Conservation (phyloP, 2,329 filamentous ascomycete genomes). For the Pseudogymnoascus sp. region DNA sequence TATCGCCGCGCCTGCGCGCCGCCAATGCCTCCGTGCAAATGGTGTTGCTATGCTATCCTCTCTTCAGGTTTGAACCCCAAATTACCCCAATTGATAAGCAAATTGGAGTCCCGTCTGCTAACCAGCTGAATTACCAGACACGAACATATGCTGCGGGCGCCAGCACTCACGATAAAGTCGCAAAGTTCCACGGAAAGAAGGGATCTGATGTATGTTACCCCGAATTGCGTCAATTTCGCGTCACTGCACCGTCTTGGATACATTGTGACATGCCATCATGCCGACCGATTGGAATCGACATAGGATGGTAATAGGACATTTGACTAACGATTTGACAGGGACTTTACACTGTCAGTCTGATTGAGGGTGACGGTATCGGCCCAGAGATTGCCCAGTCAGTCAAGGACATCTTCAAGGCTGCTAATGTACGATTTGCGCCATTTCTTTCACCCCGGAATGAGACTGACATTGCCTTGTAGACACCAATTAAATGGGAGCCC, state of each 20-base stretch:
- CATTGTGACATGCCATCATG: neutral
- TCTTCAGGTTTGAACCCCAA: neutral
- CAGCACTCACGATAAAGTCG: constrained; percentile 60
- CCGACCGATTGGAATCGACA: constrained; percentile 14
- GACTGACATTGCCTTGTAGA: constrained; percentile 40
- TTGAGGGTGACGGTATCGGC: constrained; percentile 98
- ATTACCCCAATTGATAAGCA: constrained; percentile 7
- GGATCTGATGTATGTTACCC: constrained; percentile 65
- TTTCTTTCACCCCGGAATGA: constrained; percentile 9
- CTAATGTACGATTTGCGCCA: constrained; percentile 55
- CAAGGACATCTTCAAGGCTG: constrained; percentile 96
- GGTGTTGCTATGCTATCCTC: constrained; percentile 26
- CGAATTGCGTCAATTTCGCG: constrained; percentile 29
- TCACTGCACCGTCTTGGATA: neutral
- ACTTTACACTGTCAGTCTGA: constrained; percentile 91
- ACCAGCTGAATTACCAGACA: constrained; percentile 32
- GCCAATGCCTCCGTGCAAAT: constrained; percentile 68
- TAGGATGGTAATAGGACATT: neutral
- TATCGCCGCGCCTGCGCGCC: constrained; percentile 65
- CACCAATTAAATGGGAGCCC: constrained; percentile 92
- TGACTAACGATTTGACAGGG: constrained; percentile 48
- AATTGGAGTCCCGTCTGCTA: constrained; percentile 18
- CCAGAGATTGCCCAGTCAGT: constrained; percentile 96
- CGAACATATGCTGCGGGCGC: constrained; percentile 52
- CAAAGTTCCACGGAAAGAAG: constrained; percentile 89